phyloP scores from a whole-genome alignment of 768 basidiomycete genomes.

The Amanita rimosa region DNA sequence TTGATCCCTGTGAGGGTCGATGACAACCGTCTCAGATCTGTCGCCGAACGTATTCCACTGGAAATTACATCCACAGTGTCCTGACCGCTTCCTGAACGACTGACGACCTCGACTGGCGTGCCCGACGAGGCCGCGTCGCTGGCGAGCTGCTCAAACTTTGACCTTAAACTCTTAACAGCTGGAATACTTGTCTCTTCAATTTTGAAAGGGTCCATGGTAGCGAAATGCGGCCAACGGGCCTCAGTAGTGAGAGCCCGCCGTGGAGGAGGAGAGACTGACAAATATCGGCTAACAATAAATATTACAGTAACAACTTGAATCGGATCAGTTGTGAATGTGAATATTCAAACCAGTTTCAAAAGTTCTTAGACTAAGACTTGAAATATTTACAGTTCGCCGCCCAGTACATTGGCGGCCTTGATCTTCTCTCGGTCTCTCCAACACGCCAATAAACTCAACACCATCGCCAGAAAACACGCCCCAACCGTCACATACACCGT shows the following conservation, averaged over 20 bases:
- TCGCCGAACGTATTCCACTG: no score
- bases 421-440: slow-evolving; percentile 33
- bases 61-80: background rate
- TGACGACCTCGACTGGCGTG: background rate
- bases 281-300: background rate
- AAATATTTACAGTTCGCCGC: no score
- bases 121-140: background rate
- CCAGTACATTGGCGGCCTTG: background rate
- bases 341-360: background rate
- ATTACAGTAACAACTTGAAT: background rate
- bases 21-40: background rate
- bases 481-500: slow-evolving; percentile 41
- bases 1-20: slow-evolving; percentile 1
- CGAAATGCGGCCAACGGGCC: background rate
- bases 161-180: slow-evolving; percentile 60
- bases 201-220: slow-evolving; percentile 11
- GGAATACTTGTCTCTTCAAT: slow-evolving; percentile 45
- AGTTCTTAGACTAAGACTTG: background rate
- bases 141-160: slow-evolving; percentile 56
- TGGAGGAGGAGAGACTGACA: background rate
- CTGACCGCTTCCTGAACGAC: no score
- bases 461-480: slow-evolving; percentile 33
- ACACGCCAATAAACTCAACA: slow-evolving; percentile 39
- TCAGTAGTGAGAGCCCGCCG: background rate
- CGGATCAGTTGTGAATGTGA: background rate